phyloP scores from a whole-genome alignment of 495 filamentous ascomycete genomes.

The Penicillium tannophilum region DNA sequence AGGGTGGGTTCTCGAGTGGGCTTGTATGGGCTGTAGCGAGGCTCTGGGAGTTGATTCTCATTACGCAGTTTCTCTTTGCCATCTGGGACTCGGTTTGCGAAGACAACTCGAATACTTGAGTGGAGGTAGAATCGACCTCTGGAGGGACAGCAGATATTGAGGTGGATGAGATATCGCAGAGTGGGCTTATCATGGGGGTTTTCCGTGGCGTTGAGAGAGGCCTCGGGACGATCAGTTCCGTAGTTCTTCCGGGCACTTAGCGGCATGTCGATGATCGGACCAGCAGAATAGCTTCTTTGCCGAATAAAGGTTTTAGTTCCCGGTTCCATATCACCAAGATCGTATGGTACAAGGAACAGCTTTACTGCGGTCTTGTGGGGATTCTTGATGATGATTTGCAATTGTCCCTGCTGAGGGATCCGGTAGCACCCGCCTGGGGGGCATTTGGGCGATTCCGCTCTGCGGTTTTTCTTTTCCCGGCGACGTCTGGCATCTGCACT shows the following conservation, averaged over 20 bases:
- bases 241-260: slow-evolving; percentile 52
- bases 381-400: slow-evolving; percentile 97
- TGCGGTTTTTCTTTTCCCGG: slow-evolving; percentile 56
- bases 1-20: slow-evolving; percentile 51
- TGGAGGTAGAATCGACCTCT: slow-evolving; percentile 87
- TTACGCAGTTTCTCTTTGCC: slow-evolving; percentile 92
- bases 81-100: slow-evolving; percentile 96
- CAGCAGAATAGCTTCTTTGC: slow-evolving; percentile 90
- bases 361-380: slow-evolving; percentile 96
- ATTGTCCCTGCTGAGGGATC: slow-evolving; percentile 91
- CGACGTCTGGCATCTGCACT: slow-evolving; percentile 33
- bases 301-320: slow-evolving; percentile 96
- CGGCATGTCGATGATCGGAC: slow-evolving; percentile 77
- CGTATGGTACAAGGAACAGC: slow-evolving; percentile 92
- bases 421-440: slow-evolving; percentile 88
- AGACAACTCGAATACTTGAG: slow-evolving; percentile 91
- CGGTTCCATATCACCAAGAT: slow-evolving; percentile 91
- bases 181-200: slow-evolving; percentile 71
- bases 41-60: slow-evolving; percentile 87
- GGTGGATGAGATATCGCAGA: slow-evolving; percentile 87
- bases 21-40: slow-evolving; percentile 84
- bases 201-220: slow-evolving; percentile 39
- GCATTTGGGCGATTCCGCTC: slow-evolving; percentile 68
- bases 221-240: slow-evolving; percentile 46
- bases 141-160: slow-evolving; percentile 89